A percentile compares a stretch with the other conserved stretches of the same genome.
Evolutionary conservation across 805 yeast species (phyloP).

Genomic region (Candida chilensis): DNA sequence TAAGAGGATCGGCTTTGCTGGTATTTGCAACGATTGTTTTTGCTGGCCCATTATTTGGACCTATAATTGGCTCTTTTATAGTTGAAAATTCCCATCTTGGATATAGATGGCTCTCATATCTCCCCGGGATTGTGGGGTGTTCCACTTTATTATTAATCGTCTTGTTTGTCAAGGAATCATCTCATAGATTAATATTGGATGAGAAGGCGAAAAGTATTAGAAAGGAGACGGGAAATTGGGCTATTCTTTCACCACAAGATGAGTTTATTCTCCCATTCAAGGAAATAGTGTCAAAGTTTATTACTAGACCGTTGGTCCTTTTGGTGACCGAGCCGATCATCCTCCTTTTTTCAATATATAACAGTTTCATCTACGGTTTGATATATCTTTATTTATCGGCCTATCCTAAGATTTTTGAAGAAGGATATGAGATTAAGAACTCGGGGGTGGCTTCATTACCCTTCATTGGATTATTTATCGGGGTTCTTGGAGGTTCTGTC

Average conservation of each 20-base stretch:
- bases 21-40: conserved; percentile 68
- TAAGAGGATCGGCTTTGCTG: conserved; percentile 71
- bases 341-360: conserved; percentile 58
- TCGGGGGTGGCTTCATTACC: conserved; percentile 72
- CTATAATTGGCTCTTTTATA: conserved; percentile 68
- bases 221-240: conserved; percentile 72
- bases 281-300: conserved; percentile 54
- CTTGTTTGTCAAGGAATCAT: conserved; percentile 56
- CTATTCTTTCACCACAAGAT: conserved; percentile 72
- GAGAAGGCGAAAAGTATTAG: conserved; percentile 56
- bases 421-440: conserved; percentile 47
- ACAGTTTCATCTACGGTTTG: conserved; percentile 75
- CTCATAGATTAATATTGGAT: conserved; percentile 58
- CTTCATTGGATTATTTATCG: conserved; percentile 66
- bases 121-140: conserved; percentile 54
- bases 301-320: conserved; percentile 64
- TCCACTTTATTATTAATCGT: conserved; percentile 26
- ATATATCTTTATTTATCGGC: conserved; percentile 68
- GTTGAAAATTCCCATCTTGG: conserved; percentile 47
- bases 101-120: conserved; percentile 79
- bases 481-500: conserved; percentile 51
- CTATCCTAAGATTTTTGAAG: conserved; percentile 60
- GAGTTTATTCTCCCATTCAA: conserved; percentile 42
- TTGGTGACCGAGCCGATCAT: conserved; percentile 64
- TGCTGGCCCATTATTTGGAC: conserved; percentile 76